phyloP scores from a whole-genome alignment of 1,284 basidiomycete genomes.

The Xanthoconium separans region DNA sequence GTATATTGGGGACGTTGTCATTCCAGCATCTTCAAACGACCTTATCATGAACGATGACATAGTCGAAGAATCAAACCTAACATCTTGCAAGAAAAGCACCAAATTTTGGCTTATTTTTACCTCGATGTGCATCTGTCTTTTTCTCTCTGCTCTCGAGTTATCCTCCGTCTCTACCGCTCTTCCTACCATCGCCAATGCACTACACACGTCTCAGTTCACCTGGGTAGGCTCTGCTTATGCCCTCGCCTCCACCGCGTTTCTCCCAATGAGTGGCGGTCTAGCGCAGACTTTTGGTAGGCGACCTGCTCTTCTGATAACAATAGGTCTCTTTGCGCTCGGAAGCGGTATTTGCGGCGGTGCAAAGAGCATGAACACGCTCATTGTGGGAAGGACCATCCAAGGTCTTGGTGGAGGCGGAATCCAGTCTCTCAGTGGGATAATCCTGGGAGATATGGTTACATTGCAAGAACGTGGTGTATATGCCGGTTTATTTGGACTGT shows the following conservation, averaged over 20 bases:
- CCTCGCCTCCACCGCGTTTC: slow-evolving; percentile 5
- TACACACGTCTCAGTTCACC: not conserved
- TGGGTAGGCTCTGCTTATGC: slow-evolving; percentile 4
- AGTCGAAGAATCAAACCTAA: too few relatives aligned
- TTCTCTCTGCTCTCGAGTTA: slow-evolving; percentile 1
- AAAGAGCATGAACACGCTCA: not conserved
- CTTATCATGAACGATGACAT: not conserved
- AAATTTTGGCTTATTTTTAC: slow-evolving; percentile 1
- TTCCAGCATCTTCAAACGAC: not conserved
- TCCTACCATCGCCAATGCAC: not conserved
- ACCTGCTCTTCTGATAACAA: not conserved
- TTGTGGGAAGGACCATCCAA: too few relatives aligned
- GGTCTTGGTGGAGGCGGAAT: too few relatives aligned
- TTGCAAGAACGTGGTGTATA: too few relatives aligned
- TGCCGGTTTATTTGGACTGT: too few relatives aligned
- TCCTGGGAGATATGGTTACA: too few relatives aligned
- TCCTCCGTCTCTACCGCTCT: slow-evolving; percentile 1
- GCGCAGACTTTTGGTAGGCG: not conserved
- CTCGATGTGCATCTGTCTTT: too few relatives aligned
- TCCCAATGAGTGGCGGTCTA: slow-evolving; percentile 8
- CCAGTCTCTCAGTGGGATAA: too few relatives aligned
- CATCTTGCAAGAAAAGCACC: not conserved
- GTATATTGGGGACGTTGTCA: too few relatives aligned
- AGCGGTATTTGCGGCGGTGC: slow-evolving; percentile 2
- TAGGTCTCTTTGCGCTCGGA: slow-evolving; percentile 5